Conservation (phyloP, 2,329 filamentous ascomycete genomes). For the Pezicula carpinea region DNA sequence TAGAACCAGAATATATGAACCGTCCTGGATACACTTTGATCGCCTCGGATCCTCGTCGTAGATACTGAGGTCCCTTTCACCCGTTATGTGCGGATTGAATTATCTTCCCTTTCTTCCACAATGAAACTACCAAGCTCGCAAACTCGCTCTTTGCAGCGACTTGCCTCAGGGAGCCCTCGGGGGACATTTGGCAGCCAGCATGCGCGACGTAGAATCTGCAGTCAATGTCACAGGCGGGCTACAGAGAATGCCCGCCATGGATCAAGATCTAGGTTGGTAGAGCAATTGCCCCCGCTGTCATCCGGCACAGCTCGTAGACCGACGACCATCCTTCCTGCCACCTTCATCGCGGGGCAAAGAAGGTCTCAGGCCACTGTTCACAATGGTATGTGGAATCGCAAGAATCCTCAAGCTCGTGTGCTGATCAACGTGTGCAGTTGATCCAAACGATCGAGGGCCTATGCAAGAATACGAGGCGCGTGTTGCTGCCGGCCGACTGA, state of each 20-base stretch:
- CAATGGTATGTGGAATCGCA: conserved; percentile 17
- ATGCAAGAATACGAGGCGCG: conserved; percentile 84
- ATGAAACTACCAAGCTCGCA: background rate
- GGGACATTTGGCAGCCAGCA: background rate
- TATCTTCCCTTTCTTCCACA: background rate
- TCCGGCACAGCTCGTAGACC: background rate
- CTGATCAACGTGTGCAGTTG: conserved; percentile 13
- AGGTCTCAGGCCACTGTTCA: conserved; percentile 23
- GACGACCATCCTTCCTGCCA: conserved; percentile 17
- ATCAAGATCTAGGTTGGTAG: background rate
- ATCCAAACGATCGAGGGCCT: conserved; percentile 51
- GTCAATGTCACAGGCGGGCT: background rate
- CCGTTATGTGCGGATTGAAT: background rate
- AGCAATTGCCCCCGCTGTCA: background rate
- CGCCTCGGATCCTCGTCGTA: too few species aligned
- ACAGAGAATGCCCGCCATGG: background rate
- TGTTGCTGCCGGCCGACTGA: conserved; percentile 67
- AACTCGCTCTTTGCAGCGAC: background rate
- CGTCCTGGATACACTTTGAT: too few species aligned
- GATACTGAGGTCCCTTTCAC: too few species aligned
- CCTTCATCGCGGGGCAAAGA: conserved; percentile 24
- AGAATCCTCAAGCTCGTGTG: too few species aligned
- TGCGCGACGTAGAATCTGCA: background rate
- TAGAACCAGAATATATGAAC: too few species aligned
- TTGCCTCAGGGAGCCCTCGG: background rate